Evolutionary conservation across 768 basidiomycete genomes (phyloP), one percentile per base, ranked within the genome.

Genomic region (Mycena capillaripes): DNA sequence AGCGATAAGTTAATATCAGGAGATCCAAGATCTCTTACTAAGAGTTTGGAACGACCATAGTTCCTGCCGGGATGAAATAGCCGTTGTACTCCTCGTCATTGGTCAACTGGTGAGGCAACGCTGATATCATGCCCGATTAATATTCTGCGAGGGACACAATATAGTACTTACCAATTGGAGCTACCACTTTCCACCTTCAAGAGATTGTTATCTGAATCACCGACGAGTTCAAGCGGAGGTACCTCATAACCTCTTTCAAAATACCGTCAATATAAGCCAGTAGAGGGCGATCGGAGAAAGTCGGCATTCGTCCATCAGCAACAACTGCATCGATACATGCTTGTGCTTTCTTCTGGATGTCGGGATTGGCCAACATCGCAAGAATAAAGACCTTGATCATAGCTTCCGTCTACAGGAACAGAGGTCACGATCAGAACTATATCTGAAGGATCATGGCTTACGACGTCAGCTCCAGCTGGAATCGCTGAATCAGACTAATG

Each of bases 281-380:
- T 40, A 40, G 57, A 25, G 57, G 57, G 40, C 57, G 57, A 58
- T 58, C 57, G n/a, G 57, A 58, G 57, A 58, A 58, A 40, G 36
- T 58, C 40, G 57, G 57, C 57, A 58, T 58, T 58, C 57, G 36
- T 58, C 57, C 57, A 58, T 58, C 57, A 58, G 38, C 57, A 58
- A 58, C 57, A 58, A 58, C 57, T 58, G 57, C 57, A 40, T 58
- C 57, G 23, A 58, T 58, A 30, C 40, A 58, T 40, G 36, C 57
- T 40, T 58, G 57, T 58, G 57, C 57, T 58, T 58, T 58, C 38
- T 58, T 58, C 57, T 58, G 57, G 36, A 40, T 58, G 36, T 58
- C 57, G 23, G 57, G 57, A 40, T 40, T 40, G 38, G 25, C 38
- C 38, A 58, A 40, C 57, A 58, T 58, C 57, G 57, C 57, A 58